Conservation (phyloP, 495 filamentous ascomycete species). For the Penicillium maclennaniae region DNA sequence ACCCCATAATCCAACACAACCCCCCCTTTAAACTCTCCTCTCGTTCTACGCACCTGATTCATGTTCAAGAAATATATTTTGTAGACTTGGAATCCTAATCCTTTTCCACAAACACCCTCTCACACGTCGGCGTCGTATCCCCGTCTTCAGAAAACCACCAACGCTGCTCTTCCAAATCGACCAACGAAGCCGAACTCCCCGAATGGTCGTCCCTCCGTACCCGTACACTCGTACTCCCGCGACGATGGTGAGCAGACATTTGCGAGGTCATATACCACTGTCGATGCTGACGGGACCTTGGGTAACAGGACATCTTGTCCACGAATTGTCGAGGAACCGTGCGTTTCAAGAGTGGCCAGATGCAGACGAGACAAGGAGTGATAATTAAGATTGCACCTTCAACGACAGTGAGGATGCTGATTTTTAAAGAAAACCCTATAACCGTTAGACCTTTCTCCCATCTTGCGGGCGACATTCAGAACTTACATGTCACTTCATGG, state of each 20-base stretch:
- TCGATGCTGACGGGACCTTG: neutral
- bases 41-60: neutral
- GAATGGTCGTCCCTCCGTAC: constrained; percentile 1
- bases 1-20: neutral
- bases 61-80: neutral
- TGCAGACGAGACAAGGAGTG: constrained; percentile 22
- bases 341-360: constrained; percentile 24
- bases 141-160: constrained; percentile 5
- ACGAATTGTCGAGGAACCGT: constrained; percentile 5
- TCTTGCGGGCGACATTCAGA: neutral
- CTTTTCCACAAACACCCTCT: neutral
- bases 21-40: neutral
- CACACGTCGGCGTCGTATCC: neutral
- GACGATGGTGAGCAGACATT: neutral
- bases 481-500: constrained; percentile 21
- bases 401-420: constrained; percentile 21
- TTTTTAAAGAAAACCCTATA: constrained; percentile 21
- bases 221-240: neutral
- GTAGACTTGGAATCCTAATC: neutral
- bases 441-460: neutral
- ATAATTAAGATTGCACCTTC: constrained; percentile 25
- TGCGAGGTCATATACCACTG: constrained; percentile 3
- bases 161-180: constrained; percentile 18
- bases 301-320: constrained; percentile 1
- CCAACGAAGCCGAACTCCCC: constrained; percentile 11